Evolutionary conservation across 2,329 filamentous ascomycete genomes (phyloP).

Genomic region (Colletotrichum sojae): DNA sequence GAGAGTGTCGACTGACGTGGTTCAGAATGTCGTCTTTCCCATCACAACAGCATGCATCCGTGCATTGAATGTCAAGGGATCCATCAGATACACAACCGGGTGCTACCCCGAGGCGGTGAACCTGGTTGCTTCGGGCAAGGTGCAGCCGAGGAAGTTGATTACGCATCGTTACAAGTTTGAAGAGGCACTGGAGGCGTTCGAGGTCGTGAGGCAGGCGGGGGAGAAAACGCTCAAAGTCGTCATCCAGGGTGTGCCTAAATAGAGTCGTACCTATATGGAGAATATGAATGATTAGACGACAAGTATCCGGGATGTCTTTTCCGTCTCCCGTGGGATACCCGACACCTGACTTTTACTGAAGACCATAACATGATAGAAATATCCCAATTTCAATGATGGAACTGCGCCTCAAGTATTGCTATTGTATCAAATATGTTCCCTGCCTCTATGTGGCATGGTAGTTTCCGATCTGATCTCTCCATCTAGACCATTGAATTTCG

Average conservation of each 20-base stretch:
- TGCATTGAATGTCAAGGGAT: constrained; percentile 82
- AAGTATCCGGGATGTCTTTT: too few relatives aligned
- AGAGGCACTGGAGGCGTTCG: constrained; percentile 74
- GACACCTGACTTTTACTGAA: too few relatives aligned
- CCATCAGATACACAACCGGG: constrained; percentile 82
- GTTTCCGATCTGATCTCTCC: background rate
- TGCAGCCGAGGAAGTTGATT: constrained; percentile 68
- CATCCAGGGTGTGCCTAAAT: constrained; percentile 59
- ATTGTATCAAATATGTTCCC: background rate
- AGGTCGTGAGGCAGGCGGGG: constrained; percentile 76
- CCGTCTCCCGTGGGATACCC: too few relatives aligned
- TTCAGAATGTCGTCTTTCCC: constrained; percentile 67
- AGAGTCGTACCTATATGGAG: background rate
- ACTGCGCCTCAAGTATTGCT: background rate
- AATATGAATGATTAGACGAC: background rate
- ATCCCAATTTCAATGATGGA: background rate
- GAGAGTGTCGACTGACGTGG: background rate
- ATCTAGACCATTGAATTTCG: background rate
- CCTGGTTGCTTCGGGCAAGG: constrained; percentile 63
- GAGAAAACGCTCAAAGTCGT: constrained; percentile 82
- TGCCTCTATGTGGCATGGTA: background rate
- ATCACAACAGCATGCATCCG: constrained; percentile 79
- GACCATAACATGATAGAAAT: too few relatives aligned
- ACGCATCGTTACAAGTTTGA: constrained; percentile 78
- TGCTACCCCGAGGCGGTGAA: constrained; percentile 75